Percentiles rank a stretch among this genome's conserved stretches.
phyloP scores from a whole-genome alignment of 768 basidiomycete genomes.

The Boletus sp. region DNA sequence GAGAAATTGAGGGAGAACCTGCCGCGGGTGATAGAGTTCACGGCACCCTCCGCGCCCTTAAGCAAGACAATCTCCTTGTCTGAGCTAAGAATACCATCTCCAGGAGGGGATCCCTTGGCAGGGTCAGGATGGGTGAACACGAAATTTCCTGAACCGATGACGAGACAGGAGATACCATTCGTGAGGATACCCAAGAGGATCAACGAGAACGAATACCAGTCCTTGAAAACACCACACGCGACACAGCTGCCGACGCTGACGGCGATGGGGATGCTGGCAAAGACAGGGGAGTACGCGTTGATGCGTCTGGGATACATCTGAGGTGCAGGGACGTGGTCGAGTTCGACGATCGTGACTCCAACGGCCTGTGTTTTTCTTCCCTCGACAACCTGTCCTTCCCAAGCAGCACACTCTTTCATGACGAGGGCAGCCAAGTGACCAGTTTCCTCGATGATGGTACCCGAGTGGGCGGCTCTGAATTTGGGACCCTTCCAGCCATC shows the following conservation, averaged over 20 bases:
- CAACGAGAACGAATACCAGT: conserved; percentile 36
- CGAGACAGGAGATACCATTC: conserved; percentile 31
- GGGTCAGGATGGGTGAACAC: conserved; percentile 27
- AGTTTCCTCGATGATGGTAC: conserved; percentile 30
- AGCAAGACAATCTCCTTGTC: conserved; percentile 30
- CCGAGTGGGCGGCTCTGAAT: conserved; percentile 34
- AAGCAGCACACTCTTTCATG: conserved; percentile 20
- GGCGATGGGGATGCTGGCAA: conserved; percentile 33
- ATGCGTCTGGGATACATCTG: conserved; percentile 20
- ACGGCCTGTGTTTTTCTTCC: conserved; percentile 26
- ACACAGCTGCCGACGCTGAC: conserved; percentile 29
- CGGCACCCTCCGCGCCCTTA: conserved; percentile 29
- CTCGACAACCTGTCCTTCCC: conserved; percentile 14
- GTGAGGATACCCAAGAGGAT: conserved; percentile 35
- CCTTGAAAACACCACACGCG: conserved; percentile 27
- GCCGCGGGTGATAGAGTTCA: conserved; percentile 34
- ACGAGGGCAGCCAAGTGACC: conserved; percentile 33
- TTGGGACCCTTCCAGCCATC: conserved; percentile 32
- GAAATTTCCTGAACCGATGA: conserved; percentile 34
- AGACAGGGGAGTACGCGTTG: conserved; percentile 17
- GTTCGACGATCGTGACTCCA: conserved; percentile 29
- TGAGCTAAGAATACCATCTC: conserved; percentile 30
- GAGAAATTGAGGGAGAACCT: conserved; percentile 29
- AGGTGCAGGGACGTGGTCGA: conserved; percentile 21
- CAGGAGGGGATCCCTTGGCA: conserved; percentile 25